Evolutionary conservation across 2,329 filamentous ascomycete genomes (phyloP).

Genomic region (Myriosclerotinia duriaeana): DNA sequence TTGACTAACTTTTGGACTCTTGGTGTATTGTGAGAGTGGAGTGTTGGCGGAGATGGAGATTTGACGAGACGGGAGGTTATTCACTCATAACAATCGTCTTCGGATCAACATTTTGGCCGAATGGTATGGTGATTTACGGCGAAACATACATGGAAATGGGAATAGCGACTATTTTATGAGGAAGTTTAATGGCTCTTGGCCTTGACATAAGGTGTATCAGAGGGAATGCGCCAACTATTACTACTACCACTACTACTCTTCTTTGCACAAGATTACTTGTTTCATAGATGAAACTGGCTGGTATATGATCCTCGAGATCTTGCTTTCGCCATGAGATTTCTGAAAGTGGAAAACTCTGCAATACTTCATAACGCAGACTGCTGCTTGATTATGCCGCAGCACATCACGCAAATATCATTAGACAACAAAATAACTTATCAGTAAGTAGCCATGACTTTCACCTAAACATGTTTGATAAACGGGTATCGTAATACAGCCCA

Average conservation of each 20-base stretch:
- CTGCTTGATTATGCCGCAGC: neutral
- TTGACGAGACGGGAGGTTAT: too few species aligned
- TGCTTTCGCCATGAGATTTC: neutral
- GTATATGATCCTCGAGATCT: neutral
- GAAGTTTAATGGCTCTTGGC: neutral
- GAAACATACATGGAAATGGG: too few species aligned
- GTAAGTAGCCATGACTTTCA: constrained; percentile 1
- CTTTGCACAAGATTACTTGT: neutral
- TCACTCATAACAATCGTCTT: neutral
- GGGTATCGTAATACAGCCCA: constrained; percentile 21
- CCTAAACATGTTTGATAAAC: constrained; percentile 20
- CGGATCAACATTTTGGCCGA: neutral
- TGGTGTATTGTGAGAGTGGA: neutral
- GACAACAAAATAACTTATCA: neutral
- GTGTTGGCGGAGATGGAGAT: neutral
- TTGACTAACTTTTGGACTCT: neutral
- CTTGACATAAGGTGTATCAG: neutral
- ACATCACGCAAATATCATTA: neutral
- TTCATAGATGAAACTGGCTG: neutral
- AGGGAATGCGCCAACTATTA: neutral
- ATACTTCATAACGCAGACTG: constrained; percentile 10
- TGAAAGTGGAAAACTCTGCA: neutral
- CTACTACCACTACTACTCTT: too few species aligned
- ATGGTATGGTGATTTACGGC: neutral
- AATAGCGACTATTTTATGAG: neutral